Evolutionary conservation across 2,329 filamentous ascomycete genomes (phyloP).

Genomic region (Epichloe sibirici): DNA sequence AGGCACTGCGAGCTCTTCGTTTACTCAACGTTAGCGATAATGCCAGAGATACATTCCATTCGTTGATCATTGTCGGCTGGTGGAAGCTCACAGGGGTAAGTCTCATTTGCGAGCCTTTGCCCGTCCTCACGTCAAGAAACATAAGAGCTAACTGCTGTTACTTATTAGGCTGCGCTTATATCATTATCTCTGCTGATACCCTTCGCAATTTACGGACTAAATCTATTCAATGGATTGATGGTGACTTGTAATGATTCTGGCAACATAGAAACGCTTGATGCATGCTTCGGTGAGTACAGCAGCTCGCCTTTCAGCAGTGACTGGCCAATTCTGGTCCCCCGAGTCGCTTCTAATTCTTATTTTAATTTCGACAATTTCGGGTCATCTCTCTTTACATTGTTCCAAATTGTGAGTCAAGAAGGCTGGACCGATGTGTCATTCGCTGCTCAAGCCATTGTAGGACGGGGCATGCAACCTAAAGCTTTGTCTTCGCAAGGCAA

Average conservation of each 20-base stretch:
- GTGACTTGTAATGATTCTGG: conserved; percentile 59
- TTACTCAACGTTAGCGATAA: conserved; percentile 94
- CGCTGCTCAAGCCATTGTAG: conserved; percentile 69
- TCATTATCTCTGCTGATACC: conserved; percentile 89
- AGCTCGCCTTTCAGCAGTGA: conserved; percentile 58
- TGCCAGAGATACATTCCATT: conserved; percentile 91
- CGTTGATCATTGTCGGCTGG: conserved; percentile 82
- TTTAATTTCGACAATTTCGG: conserved; percentile 94
- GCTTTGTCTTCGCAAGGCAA: conserved; percentile 65
- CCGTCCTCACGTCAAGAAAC: neutral
- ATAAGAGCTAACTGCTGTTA: conserved; percentile 7
- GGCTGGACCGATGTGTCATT: conserved; percentile 95
- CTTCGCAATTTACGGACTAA: conserved; percentile 91
- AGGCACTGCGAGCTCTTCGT: conserved; percentile 81
- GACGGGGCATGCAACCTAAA: conserved; percentile 59
- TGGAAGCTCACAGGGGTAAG: conserved; percentile 82
- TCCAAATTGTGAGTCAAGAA: conserved; percentile 97
- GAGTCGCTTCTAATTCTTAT: conserved; percentile 68
- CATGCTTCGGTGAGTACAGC: conserved; percentile 77
- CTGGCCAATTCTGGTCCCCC: conserved; percentile 76
- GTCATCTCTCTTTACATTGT: conserved; percentile 88
- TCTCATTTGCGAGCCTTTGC: conserved; percentile 7
- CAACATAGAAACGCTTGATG: conserved; percentile 44
- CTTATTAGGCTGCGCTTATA: conserved; percentile 62
- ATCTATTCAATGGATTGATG: conserved; percentile 79